Evolutionary conservation across 2,329 filamentous ascomycete genomes (phyloP).

Genomic region (Diaporthe nobilis): DNA sequence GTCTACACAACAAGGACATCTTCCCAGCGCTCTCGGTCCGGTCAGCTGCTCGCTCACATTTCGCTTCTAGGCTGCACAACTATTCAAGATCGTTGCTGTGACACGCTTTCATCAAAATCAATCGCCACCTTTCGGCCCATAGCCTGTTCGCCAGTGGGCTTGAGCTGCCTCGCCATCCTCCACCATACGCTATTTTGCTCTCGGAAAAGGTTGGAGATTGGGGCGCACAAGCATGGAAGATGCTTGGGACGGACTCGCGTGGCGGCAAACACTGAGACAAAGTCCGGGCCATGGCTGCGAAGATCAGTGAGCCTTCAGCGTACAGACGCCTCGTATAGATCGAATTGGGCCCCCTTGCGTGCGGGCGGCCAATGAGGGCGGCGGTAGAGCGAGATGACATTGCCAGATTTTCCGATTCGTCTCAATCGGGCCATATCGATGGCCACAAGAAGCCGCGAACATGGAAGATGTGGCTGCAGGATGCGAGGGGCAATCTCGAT

Average conservation of each 20-base stretch:
- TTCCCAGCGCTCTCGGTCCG: neutral
- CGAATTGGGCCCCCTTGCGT: conserved; percentile 30
- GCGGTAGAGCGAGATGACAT: conserved; percentile 41
- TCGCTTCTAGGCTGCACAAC: neutral
- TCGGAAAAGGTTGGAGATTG: neutral
- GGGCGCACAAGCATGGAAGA: neutral
- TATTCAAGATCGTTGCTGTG: neutral
- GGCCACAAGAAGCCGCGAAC: conserved; percentile 30
- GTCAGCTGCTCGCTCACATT: neutral
- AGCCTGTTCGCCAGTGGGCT: neutral
- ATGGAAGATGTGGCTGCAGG: conserved; percentile 24
- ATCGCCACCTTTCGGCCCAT: neutral
- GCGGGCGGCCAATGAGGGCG: conserved; percentile 33
- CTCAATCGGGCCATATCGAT: conserved; percentile 35
- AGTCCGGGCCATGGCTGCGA: conserved; percentile 40
- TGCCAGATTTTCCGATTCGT: conserved; percentile 36
- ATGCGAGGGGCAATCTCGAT: conserved; percentile 29
- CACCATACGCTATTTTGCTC: neutral
- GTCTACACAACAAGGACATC: neutral
- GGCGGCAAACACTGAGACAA: conserved; percentile 38
- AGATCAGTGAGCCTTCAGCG: conserved; percentile 40
- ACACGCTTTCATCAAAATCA: neutral
- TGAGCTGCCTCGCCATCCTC: neutral
- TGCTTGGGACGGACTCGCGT: conserved; percentile 9
- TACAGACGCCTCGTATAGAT: conserved; percentile 42